Evolutionary conservation across 805 yeast genomes (phyloP).

Genomic region (Ogataea saltuana): DNA sequence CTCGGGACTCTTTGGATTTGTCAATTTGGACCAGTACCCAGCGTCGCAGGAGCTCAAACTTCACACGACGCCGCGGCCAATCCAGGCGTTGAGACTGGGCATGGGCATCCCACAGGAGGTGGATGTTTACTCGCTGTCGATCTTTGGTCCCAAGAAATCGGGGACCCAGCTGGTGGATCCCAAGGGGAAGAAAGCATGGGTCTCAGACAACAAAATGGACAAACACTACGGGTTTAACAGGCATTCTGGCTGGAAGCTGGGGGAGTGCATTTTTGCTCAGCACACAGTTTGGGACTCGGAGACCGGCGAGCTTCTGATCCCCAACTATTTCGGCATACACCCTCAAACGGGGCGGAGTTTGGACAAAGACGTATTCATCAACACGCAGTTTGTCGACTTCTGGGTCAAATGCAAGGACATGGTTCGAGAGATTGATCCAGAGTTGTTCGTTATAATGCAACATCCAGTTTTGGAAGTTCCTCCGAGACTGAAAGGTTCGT

Average conservation of each 20-base stretch:
- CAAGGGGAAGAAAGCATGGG: constrained; percentile 69
- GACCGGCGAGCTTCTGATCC: constrained; percentile 41
- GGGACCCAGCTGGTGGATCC: constrained; percentile 65
- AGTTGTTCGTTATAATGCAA: constrained; percentile 64
- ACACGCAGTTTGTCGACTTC: constrained; percentile 63
- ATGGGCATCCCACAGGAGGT: constrained; percentile 72
- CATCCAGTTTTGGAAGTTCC: constrained; percentile 82
- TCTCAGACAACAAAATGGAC: constrained; percentile 55
- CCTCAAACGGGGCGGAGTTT: constrained; percentile 42
- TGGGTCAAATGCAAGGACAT: constrained; percentile 51
- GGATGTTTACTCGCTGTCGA: constrained; percentile 67
- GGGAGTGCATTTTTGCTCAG: constrained; percentile 78
- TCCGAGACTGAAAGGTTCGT: constrained; percentile 57
- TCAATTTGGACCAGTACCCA: constrained; percentile 56
- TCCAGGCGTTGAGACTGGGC: constrained; percentile 73
- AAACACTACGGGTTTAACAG: constrained; percentile 70
- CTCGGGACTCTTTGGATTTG: constrained; percentile 67
- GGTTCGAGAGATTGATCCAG: constrained; percentile 47
- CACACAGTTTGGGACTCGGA: constrained; percentile 72
- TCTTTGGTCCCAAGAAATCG: constrained; percentile 73
- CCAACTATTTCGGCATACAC: constrained; percentile 51
- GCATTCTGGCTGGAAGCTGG: constrained; percentile 62
- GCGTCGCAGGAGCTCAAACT: constrained; percentile 64
- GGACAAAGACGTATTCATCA: constrained; percentile 58
- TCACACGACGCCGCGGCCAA: constrained; percentile 81